A percentile compares a stretch with the other conserved stretches of the same genome.
These are phyloP conservation scores for Trametes pubescens DNA, from an alignment of 1,284 basidiomycete genomes.

Conservation along the genomic window DNA sequence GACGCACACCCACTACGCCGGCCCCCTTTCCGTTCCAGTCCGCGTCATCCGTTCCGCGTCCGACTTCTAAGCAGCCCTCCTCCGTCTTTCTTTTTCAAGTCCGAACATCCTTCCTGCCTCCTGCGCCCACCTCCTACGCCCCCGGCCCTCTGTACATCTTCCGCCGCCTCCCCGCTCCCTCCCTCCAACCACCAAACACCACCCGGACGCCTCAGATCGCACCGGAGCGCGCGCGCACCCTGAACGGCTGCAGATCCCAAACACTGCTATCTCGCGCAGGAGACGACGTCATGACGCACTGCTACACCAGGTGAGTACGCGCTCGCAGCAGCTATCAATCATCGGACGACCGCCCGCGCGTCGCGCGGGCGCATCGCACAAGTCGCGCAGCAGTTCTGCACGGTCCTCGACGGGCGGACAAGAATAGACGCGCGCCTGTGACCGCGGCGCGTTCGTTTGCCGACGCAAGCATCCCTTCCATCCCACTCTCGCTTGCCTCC, in stretches of 20 bases:
- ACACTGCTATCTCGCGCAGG: not conserved
- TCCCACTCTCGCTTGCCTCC: too few relatives aligned
- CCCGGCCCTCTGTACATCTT: not conserved
- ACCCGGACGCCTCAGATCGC: not conserved
- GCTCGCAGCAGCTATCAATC: not conserved
- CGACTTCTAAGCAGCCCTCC: not conserved
- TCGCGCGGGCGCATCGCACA: not conserved
- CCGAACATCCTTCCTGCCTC: not conserved
- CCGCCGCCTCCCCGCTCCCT: not conserved
- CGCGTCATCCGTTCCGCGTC: not conserved
- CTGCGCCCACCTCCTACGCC: not conserved
- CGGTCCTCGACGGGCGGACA: not conserved
- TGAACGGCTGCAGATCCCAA: not conserved
- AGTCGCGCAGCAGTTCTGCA: slow-evolving; percentile 3
- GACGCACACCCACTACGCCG: not conserved
- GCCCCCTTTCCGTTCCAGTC: not conserved
- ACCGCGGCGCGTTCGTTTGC: too few relatives aligned
- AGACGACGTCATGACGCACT: slow-evolving; percentile 19
- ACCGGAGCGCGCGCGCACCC: slow-evolving; percentile 10
- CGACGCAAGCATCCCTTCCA: too few relatives aligned
- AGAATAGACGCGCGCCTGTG: slow-evolving; percentile 6
- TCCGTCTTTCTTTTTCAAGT: not conserved
- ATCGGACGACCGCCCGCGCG: not conserved
- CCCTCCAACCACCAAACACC: not conserved
- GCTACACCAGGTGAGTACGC: slow-evolving; percentile 20